Evolutionary conservation across 768 basidiomycete species (phyloP).

Genomic region (Terana coerulea): DNA sequence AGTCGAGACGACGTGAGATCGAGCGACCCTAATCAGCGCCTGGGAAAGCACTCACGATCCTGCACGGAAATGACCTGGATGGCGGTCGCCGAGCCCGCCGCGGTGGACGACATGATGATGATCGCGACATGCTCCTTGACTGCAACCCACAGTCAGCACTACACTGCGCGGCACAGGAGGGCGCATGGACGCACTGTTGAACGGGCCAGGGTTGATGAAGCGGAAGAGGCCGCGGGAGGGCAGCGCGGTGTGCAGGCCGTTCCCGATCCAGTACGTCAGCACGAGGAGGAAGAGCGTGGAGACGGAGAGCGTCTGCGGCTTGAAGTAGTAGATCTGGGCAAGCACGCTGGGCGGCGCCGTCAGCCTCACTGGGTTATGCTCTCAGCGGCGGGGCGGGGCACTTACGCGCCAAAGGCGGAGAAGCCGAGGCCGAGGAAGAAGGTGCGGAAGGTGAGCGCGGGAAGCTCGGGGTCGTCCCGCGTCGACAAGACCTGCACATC

Average conservation of each 20-base stretch:
- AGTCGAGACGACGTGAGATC: neutral
- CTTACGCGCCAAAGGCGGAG: slow-evolving; percentile 49
- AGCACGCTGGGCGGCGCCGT: slow-evolving; percentile 20
- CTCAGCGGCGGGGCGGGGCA: slow-evolving; percentile 25
- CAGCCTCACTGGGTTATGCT: no score
- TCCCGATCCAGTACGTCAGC: slow-evolving; percentile 49
- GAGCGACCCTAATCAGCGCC: neutral
- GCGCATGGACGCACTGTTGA: slow-evolving; percentile 29
- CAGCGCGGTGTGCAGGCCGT: slow-evolving; percentile 33
- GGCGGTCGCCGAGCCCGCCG: slow-evolving; percentile 29
- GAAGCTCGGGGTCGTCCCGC: slow-evolving; percentile 35
- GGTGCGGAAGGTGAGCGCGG: slow-evolving; percentile 50
- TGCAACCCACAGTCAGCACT: slow-evolving; percentile 6
- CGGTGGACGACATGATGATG: slow-evolving; percentile 33
- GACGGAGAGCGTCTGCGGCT: slow-evolving; percentile 47
- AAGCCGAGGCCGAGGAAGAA: slow-evolving; percentile 54
- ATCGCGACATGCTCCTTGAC: slow-evolving; percentile 35
- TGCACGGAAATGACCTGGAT: slow-evolving; percentile 32
- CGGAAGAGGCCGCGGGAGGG: slow-evolving; percentile 27
- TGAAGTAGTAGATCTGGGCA: slow-evolving; percentile 33
- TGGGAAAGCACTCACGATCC: slow-evolving; percentile 20
- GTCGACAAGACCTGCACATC: slow-evolving; percentile 32
- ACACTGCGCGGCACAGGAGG: neutral
- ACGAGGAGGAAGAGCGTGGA: slow-evolving; percentile 49
- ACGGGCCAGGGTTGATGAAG: slow-evolving; percentile 35